These are phyloP conservation scores for Trichoderma sp. DNA, from an alignment of 2,329 filamentous ascomycete species.

Conservation along the genomic window DNA sequence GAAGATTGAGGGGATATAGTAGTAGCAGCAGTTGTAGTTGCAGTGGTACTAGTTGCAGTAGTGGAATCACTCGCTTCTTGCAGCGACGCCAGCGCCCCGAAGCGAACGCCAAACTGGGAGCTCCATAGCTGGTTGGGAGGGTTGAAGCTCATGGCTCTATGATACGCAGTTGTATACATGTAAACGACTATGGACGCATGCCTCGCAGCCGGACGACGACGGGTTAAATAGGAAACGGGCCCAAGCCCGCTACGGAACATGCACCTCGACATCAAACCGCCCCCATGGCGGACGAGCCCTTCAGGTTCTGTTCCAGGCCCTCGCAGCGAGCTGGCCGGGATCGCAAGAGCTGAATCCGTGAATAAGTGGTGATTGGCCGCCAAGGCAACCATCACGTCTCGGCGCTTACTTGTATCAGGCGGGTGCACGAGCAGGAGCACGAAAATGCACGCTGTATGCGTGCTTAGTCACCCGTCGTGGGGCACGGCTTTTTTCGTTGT, in stretches of 20 bases:
- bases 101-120: constrained; percentile 36
- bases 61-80: constrained; percentile 32
- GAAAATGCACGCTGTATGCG: neutral
- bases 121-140: constrained; percentile 34
- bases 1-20: constrained; percentile 29
- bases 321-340: neutral
- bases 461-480: constrained; percentile 43
- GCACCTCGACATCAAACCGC: neutral
- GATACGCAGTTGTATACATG: constrained; percentile 1
- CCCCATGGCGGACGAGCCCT: constrained; percentile 28
- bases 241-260: constrained; percentile 14
- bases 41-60: too few relatives aligned
- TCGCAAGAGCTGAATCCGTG: constrained; percentile 12
- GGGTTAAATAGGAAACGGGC: constrained; percentile 36
- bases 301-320: neutral
- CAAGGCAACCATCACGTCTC: constrained; percentile 21
- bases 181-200: constrained; percentile 9
- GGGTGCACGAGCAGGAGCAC: neutral
- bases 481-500: constrained; percentile 1
- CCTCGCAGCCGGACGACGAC: constrained; percentile 28
- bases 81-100: constrained; percentile 29
- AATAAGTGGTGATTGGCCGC: constrained; percentile 22
- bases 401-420: neutral
- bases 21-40: too few relatives aligned
- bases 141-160: constrained; percentile 25